Base-by-base conservation (phyloP, 75 land plant genomes). In the Cryptomeria japonica region DNA sequence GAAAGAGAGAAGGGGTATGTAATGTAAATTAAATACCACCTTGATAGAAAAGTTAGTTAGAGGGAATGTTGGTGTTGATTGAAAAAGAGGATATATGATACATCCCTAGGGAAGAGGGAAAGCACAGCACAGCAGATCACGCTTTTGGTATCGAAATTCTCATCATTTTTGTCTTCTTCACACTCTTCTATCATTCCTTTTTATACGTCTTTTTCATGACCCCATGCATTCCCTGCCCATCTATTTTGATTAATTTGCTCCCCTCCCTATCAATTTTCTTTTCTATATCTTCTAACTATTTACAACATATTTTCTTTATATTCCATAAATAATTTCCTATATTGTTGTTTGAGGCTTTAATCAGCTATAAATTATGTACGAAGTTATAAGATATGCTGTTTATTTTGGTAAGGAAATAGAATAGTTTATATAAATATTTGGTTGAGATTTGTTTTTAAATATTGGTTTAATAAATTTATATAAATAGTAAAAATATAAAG, bases 41-140 rank as follows among this genome's bases (percentile, higher is more conserved):
- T 72, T 28, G 76, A 72, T 72, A 72, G 36, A 72, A 72, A 72
- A 72, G 80, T 78, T 38, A 78, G 80, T 78, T 78, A 78, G 42
- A 78, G 79, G 80, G 80, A 78, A 78, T 78, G 80, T 78, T 78
- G 80, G 80, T 78, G 22, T 78, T 78, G 42, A 44, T 78, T 31
- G 80, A 14, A 78, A 38, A 18, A 78, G 42, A 78, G 15, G 42
- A 75, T 28, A 12, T 51, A 0, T 44, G 6, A 44, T 44, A 44
- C n/a, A n/a, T n/a, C 5, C 46, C 3, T 44, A 15, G 53, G 53
- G 53, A 51, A 76, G 34, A 13, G 37, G 79, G 3, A 3, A 36
- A 76, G 79, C 34, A n/a, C n/a, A n/a, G n/a, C n/a, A n/a, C n/a
- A 44, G 46, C 46, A 38, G 19, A 78, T 78, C 80, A 78, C 80